Evolutionary conservation across 1,139 yeast species (phyloP), one percentile per base, ranked within the genome.

Genomic region (Hyphopichia wangnamkhiaoensis): DNA sequence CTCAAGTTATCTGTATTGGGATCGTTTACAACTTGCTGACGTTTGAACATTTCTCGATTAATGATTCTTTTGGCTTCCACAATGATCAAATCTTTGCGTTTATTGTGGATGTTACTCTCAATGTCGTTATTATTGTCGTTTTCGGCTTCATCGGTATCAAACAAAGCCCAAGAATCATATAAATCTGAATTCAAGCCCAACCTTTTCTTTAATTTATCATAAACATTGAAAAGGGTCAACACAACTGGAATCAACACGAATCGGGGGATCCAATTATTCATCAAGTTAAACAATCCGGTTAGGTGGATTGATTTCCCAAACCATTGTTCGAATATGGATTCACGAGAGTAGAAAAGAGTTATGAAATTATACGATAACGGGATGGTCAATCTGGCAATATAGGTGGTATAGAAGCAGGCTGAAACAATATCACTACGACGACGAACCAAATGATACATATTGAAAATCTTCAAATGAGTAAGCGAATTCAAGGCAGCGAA

Each of bases 321-420:
- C 70, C 91, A 86, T 37, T 62, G 58, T 50, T 78, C 81, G 53
- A 79, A 79, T 8, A 65, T 50, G 41, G 79, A 73, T 13, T 56
- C 54, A 13, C 79, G 56, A 19, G 77, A 68, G 10, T 80, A 71
- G 44, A 84, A 72, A 37, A 88, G 65, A 28, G 87, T 85, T 41
- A 87, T 61, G 56, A 85, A 88, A 59, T 88, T 88, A 63, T 85
- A 88, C 26, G 88, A 80, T 47, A 88, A 68, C 3, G 96, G 96
- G 12, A 88, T 82, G 0, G 95, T 85, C 55, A 88, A 68, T 47
- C 96, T 79, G 39, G 93, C 87, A 25, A 87, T 81, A 53, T 88
- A 88, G 53, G 87, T 84, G 19, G 91, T 81, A 59, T 85, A 88
- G 58, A 87, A 88, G 34, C 88, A 72, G 26, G 85, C 74, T 23